These are phyloP conservation scores for Scorias spongiosa DNA, from an alignment of 2,329 filamentous ascomycete genomes.

Conservation along the genomic window DNA sequence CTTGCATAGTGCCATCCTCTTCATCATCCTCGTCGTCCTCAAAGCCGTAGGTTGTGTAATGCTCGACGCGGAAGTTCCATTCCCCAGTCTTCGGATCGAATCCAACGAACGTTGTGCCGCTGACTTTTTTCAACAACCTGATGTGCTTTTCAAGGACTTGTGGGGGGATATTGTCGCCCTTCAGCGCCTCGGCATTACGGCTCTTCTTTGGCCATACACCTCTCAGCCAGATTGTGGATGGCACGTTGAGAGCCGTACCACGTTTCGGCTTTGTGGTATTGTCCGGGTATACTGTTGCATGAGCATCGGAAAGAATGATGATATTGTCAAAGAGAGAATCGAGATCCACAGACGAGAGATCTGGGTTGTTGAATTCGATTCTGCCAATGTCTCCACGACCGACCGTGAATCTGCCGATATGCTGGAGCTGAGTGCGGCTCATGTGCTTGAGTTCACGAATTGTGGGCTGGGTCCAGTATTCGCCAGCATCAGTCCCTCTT, in stretches of 20 bases:
- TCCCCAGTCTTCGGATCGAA: slow-evolving; percentile 69
- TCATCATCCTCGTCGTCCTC: slow-evolving; percentile 54
- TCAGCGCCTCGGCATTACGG: not conserved
- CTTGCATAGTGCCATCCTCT: slow-evolving; percentile 27
- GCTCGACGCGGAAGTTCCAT: slow-evolving; percentile 87
- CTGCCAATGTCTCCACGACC: slow-evolving; percentile 69
- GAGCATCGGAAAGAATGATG: slow-evolving; percentile 60
- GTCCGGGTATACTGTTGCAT: slow-evolving; percentile 74
- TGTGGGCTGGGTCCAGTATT: slow-evolving; percentile 76
- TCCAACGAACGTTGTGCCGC: slow-evolving; percentile 64
- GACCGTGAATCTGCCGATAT: slow-evolving; percentile 60
- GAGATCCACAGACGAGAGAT: slow-evolving; percentile 63
- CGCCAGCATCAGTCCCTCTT: slow-evolving; percentile 35
- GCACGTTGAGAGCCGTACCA: slow-evolving; percentile 84
- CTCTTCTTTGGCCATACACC: slow-evolving; percentile 65
- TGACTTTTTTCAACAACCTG: slow-evolving; percentile 61
- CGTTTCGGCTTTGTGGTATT: slow-evolving; percentile 62
- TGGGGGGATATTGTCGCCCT: slow-evolving; percentile 11
- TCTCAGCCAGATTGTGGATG: slow-evolving; percentile 71
- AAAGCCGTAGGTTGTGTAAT: slow-evolving; percentile 90
- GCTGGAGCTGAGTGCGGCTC: slow-evolving; percentile 63
- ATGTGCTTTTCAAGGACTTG: slow-evolving; percentile 58
- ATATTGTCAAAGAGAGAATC: slow-evolving; percentile 67
- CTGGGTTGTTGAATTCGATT: slow-evolving; percentile 70
- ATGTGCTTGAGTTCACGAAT: slow-evolving; percentile 62